Evolutionary conservation across 306 rosid genomes (phyloP), one percentile per base, ranked within the genome.

Genomic region (Vigna reflexopilosa): DNA sequence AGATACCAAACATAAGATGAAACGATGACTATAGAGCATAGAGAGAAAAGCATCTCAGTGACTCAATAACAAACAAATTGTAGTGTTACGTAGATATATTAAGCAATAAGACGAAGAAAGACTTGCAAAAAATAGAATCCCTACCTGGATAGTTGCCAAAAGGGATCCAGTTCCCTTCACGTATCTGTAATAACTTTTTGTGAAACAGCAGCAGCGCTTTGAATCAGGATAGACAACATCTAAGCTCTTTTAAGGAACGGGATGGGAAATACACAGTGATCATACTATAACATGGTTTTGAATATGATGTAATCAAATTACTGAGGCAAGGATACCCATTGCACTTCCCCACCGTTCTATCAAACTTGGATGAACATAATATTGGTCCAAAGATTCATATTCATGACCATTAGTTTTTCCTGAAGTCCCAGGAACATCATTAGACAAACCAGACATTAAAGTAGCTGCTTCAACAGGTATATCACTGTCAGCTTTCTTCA

Each of bases 271-370:
- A 54, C 67, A 75, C 50, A 56, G 36, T 50, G 30, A 2, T 32
- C 57, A 47, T 72, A 70, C 2, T 40, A 65, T 49, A 70, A 49
- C n/a, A 42, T 48, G 13, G 45, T 72, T 42, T 26, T 12, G 55
- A 67, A 77, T 34, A 71, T 30, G 57, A 57, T 51, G 58, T 9
- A 44, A 81, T 47, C 11, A 49, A 30, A 59, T 40, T 58, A 48
- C 38, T 6, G 32, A 51, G 70, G 80, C n/a, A 90, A 87, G 98
- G 99, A 95, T 95, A 95, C 98, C 98, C 99, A 93, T 90, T 42
- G 93, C 97, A 90, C 88, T 93, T 79, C 98, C 99, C 98, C 98
- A 95, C 80, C 97, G 88, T 85, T 95, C 99, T 79, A 95, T 80
- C 93, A 93, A 87, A 82, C 90, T 83, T 28, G 83, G 73, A n/a